These are phyloP conservation scores for Microstroma glucosiphilum DNA, from an alignment of 1,284 basidiomycete species.

Conservation along the genomic window DNA sequence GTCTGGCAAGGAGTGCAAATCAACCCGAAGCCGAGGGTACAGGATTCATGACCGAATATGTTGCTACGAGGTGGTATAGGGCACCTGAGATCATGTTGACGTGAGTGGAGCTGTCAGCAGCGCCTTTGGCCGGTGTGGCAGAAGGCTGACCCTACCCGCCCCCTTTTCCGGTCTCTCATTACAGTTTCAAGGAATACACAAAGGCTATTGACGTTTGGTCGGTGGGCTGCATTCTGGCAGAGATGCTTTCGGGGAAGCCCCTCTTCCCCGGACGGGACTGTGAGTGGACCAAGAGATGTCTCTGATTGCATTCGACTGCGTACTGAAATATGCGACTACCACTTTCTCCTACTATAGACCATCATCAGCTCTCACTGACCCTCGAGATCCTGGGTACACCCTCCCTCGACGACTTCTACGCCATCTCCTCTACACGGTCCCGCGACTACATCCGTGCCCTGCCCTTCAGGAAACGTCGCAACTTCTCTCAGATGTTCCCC, in stretches of 20 bases:
- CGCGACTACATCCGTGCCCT: slow-evolving; percentile 88
- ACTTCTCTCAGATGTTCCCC: slow-evolving; percentile 69
- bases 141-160: not conserved
- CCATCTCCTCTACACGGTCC: slow-evolving; percentile 69
- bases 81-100: slow-evolving; percentile 51
- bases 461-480: slow-evolving; percentile 79
- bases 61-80: slow-evolving; percentile 50
- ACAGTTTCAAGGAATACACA: slow-evolving; percentile 49
- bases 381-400: slow-evolving; percentile 60
- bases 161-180: not conserved
- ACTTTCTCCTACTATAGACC: slow-evolving; percentile 21
- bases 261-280: slow-evolving; percentile 69
- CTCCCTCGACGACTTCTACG: slow-evolving; percentile 60
- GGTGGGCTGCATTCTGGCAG: slow-evolving; percentile 85
- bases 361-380: slow-evolving; percentile 58
- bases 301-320: too few species aligned
- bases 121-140: too few species aligned
- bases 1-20: slow-evolving; percentile 45
- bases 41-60: slow-evolving; percentile 51
- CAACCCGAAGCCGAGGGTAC: slow-evolving; percentile 46
- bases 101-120: slow-evolving; percentile 11
- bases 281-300: slow-evolving; percentile 12
- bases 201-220: slow-evolving; percentile 63
- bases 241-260: slow-evolving; percentile 83
- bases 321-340: not conserved